Conservation (phyloP, 2,329 filamentous ascomycete species). For the Sporothrix inflata region DNA sequence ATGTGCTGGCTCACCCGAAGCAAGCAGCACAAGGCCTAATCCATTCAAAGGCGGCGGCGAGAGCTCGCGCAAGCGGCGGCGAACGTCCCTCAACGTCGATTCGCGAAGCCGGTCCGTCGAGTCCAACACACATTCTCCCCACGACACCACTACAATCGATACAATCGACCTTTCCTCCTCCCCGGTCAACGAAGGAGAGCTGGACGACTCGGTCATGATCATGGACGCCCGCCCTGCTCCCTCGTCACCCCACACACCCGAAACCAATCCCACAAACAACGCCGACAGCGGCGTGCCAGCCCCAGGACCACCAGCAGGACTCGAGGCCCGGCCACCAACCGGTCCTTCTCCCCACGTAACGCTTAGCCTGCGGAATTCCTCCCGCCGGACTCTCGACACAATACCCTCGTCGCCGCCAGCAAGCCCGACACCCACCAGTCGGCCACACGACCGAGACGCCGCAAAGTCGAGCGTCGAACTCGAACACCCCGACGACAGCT, state of each 20-base stretch:
- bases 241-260: conserved; percentile 8
- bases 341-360: conserved; percentile 48
- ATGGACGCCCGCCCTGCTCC: not conserved
- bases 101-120: conserved; percentile 60
- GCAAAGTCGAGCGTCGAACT: conserved; percentile 34
- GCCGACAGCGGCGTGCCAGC: not conserved
- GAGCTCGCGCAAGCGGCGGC: conserved; percentile 61
- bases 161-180: not conserved
- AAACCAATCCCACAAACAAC: not conserved
- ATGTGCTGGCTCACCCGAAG: conserved; percentile 65
- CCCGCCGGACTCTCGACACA: conserved; percentile 45
- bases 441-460: conserved; percentile 21
- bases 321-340: not conserved
- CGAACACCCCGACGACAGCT: conserved; percentile 35
- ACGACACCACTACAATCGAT: not conserved
- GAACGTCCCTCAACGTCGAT: conserved; percentile 57
- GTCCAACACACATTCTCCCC: conserved; percentile 40
- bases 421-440: conserved; percentile 26
- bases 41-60: conserved; percentile 63
- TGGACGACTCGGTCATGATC: conserved; percentile 1
- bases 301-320: not conserved
- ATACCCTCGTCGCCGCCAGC: conserved; percentile 48
- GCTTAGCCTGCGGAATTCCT: conserved; percentile 58
- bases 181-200: not conserved
- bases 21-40: conserved; percentile 64